phyloP scores from a whole-genome alignment of 2,329 filamentous ascomycete genomes.

The Fusarium mangiferae region DNA sequence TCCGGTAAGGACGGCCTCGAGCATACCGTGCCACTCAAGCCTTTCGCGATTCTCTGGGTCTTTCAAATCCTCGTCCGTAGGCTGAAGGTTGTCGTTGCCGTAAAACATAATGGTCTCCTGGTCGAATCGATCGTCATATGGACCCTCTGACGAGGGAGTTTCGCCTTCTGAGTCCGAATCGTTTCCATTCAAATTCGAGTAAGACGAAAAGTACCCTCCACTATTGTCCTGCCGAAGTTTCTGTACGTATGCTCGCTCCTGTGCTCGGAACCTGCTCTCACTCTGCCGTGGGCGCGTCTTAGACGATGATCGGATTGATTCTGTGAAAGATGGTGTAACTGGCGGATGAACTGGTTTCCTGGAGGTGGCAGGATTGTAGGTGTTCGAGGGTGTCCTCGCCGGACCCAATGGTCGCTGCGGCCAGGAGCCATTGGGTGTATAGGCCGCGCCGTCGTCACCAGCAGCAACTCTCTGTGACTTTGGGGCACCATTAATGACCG shows the following conservation, averaged over 20 bases:
- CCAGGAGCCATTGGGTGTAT: slow-evolving; percentile 52
- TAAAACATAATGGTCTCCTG: slow-evolving; percentile 94
- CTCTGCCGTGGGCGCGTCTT: slow-evolving; percentile 61
- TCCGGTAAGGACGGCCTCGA: slow-evolving; percentile 92
- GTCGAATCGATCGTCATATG: slow-evolving; percentile 88
- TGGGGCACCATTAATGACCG: slow-evolving; percentile 54
- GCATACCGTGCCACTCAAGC: slow-evolving; percentile 97
- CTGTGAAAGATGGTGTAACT: slow-evolving; percentile 55
- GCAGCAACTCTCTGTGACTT: slow-evolving; percentile 53
- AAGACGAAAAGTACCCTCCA: slow-evolving; percentile 77
- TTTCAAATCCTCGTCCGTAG: slow-evolving; percentile 88
- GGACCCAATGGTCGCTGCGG: slow-evolving; percentile 75
- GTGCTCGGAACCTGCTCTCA: slow-evolving; percentile 60
- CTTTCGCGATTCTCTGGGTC: slow-evolving; percentile 89
- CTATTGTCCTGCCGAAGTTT: slow-evolving; percentile 80
- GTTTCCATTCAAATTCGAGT: slow-evolving; percentile 68
- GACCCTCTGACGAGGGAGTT: slow-evolving; percentile 84
- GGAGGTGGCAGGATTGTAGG: slow-evolving; percentile 77
- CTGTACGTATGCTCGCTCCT: slow-evolving; percentile 95
- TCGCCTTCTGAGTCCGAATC: slow-evolving; percentile 93
- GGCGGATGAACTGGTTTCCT: slow-evolving; percentile 58
- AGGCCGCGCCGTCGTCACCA: slow-evolving; percentile 44
- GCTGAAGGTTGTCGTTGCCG: slow-evolving; percentile 87
- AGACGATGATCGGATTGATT: slow-evolving; percentile 61
- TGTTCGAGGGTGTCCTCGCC: slow-evolving; percentile 79